Evolutionary conservation across 192 early-diverging fungal species (phyloP).

Genomic region (Haplosporangium gracile): DNA sequence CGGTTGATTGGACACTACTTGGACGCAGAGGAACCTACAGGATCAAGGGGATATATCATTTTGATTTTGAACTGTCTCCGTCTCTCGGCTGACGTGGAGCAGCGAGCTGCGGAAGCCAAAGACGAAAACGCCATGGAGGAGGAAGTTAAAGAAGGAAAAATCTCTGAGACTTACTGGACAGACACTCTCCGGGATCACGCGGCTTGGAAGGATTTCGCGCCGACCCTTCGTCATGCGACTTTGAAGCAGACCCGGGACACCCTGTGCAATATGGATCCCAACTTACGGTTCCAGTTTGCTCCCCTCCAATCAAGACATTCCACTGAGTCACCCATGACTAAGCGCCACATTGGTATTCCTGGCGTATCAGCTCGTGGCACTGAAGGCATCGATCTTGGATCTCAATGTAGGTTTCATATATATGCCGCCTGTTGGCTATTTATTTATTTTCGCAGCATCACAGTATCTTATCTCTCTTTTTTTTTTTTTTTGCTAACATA

Average conservation of each 20-base stretch:
- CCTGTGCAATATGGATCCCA: slow-evolving; percentile 43
- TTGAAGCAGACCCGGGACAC: slow-evolving; percentile 50
- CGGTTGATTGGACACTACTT: slow-evolving; percentile 46
- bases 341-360: slow-evolving; percentile 45
- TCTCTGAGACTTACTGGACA: slow-evolving; percentile 34
- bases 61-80: slow-evolving; percentile 50
- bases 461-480: not conserved
- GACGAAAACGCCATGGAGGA: slow-evolving; percentile 1
- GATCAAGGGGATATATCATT: slow-evolving; percentile 48
- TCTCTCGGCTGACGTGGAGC: slow-evolving; percentile 37
- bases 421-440: too few species aligned
- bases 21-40: slow-evolving; percentile 25
- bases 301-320: slow-evolving; percentile 48
- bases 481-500: not conserved
- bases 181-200: not conserved
- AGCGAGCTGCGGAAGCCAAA: not conserved
- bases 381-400: slow-evolving; percentile 53
- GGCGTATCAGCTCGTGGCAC: slow-evolving; percentile 40
- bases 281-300: slow-evolving; percentile 50
- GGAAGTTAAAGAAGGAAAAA: not conserved
- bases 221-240: slow-evolving; percentile 29
- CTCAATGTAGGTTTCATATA: slow-evolving; percentile 27
- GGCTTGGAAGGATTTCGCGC: slow-evolving; percentile 32
- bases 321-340: slow-evolving; percentile 40
- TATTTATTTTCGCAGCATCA: not conserved